These are phyloP conservation scores for Phylloporus arenicola DNA, from an alignment of 768 basidiomycete genomes.

Conservation along the genomic window DNA sequence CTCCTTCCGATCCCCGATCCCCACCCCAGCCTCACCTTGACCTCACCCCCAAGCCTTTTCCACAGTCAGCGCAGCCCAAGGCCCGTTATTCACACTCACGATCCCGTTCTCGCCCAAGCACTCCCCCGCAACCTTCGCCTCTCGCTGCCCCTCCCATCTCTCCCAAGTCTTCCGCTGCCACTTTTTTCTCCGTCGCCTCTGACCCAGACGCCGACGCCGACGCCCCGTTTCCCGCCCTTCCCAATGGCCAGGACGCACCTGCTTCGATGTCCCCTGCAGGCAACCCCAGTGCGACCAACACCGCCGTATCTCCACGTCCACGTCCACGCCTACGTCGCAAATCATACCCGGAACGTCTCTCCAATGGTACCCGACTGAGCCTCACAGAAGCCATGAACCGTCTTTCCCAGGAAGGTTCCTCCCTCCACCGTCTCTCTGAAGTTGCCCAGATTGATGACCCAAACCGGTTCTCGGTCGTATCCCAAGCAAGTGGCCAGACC, in stretches of 20 bases:
- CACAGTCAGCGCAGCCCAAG: slow-evolving; percentile 4
- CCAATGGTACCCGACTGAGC: slow-evolving; percentile 19
- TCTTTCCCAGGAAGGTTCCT: slow-evolving; percentile 16
- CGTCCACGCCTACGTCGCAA: slow-evolving; percentile 10
- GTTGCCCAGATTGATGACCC: slow-evolving; percentile 3
- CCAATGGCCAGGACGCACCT: neutral
- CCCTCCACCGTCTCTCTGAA: neutral
- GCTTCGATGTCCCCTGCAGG: neutral
- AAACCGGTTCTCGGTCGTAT: slow-evolving; percentile 21
- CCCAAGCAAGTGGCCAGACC: slow-evolving; percentile 24
- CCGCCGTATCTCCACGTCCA: neutral
- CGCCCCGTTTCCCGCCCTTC: neutral
- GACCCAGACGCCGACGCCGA: slow-evolving; percentile 18
- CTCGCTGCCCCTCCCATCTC: slow-evolving; percentile 16
- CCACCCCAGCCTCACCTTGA: slow-evolving; percentile 6
- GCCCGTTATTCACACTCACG: slow-evolving; percentile 1
- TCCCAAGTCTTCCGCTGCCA: slow-evolving; percentile 25
- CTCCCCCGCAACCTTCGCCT: slow-evolving; percentile 14
- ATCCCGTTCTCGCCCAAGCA: slow-evolving; percentile 16
- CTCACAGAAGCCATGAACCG: slow-evolving; percentile 26
- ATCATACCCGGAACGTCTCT: slow-evolving; percentile 24
- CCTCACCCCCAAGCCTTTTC: neutral
- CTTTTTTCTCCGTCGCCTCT: slow-evolving; percentile 21
- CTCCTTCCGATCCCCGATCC: neutral
- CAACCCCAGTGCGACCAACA: neutral